Evolutionary conservation across 2,329 filamentous ascomycete species (phyloP).

Genomic region (Arthrocladium fulminans): DNA sequence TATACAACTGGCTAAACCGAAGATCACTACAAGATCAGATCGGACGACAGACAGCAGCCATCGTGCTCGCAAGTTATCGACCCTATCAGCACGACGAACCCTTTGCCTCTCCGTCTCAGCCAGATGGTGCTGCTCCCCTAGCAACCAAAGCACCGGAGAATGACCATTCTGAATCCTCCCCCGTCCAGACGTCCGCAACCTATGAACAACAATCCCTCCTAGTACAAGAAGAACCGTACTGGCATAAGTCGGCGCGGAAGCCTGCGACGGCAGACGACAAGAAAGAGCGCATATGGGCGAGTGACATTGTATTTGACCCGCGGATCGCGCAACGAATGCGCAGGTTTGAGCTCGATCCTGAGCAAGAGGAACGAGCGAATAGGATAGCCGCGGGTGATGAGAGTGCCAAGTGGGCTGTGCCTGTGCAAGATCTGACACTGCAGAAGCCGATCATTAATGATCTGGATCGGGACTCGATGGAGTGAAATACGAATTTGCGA

Average conservation of each 20-base stretch:
- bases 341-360: conserved; percentile 59
- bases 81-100: conserved; percentile 30
- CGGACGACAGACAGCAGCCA: conserved; percentile 76
- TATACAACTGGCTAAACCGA: conserved; percentile 77
- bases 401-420: conserved; percentile 40
- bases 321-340: conserved; percentile 73
- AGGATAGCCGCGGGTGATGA: conserved; percentile 56
- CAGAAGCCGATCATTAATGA: conserved; percentile 35
- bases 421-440: conserved; percentile 33
- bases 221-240: conserved; percentile 64
- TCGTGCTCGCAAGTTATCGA: conserved; percentile 53
- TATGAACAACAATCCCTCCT: conserved; percentile 60
- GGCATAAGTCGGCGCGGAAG: conserved; percentile 71
- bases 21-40: conserved; percentile 78
- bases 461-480: conserved; percentile 11
- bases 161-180: conserved; percentile 25
- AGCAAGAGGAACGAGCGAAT: conserved; percentile 60
- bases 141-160: conserved; percentile 43
- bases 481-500: too few species aligned
- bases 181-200: conserved; percentile 28
- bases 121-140: conserved; percentile 16
- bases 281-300: conserved; percentile 65
- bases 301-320: conserved; percentile 64
- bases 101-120: conserved; percentile 15
- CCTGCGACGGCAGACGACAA: conserved; percentile 40